A percentile compares a stretch with the other conserved stretches of the same genome.
Evolutionary conservation across 306 rosid genomes (phyloP).

Genomic region (Vicia sativa): DNA sequence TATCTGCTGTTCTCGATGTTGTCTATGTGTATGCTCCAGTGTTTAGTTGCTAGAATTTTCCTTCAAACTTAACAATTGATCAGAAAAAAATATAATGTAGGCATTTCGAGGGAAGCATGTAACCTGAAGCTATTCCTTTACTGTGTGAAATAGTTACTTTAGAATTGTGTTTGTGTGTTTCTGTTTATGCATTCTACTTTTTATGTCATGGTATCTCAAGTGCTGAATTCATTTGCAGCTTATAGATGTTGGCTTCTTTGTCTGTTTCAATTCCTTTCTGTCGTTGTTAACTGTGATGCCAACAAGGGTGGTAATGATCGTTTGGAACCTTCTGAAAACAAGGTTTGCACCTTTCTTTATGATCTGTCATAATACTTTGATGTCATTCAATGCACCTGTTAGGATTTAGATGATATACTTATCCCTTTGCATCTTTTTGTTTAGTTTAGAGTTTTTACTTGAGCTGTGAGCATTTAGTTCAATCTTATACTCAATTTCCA

Average conservation of each 20-base stretch:
- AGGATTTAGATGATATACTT: conserved; percentile 31
- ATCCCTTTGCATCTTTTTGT: conserved; percentile 15
- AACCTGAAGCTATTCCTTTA: conserved; percentile 7
- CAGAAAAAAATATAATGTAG: conserved; percentile 1
- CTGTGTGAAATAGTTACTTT: conserved; percentile 16
- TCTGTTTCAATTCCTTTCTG: conserved; percentile 90
- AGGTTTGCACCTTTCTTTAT: conserved; percentile 57
- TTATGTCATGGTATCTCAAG: conserved; percentile 38
- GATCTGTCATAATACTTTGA: conserved; percentile 31
- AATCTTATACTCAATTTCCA: conserved; percentile 4
- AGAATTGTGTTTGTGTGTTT: conserved; percentile 31
- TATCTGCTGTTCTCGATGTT: conserved; percentile 17
- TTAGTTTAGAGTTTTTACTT: conserved; percentile 21
- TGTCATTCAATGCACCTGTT: conserved; percentile 20
- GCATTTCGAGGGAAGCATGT: conserved; percentile 17
- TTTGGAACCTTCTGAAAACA: conserved; percentile 69
- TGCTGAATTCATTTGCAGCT: conserved; percentile 68
- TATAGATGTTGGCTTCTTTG: conserved; percentile 89
- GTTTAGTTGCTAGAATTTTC: conserved; percentile 24
- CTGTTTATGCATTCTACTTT: conserved; percentile 26
- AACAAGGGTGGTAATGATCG: conserved; percentile 61
- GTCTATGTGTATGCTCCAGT: too few relatives aligned
- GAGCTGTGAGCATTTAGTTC: conserved; percentile 26
- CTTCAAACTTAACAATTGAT: conserved; percentile 3
- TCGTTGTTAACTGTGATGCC: conserved; percentile 88